Conservation (phyloP, 1,284 basidiomycete genomes). For the Ustilago sp. region DNA sequence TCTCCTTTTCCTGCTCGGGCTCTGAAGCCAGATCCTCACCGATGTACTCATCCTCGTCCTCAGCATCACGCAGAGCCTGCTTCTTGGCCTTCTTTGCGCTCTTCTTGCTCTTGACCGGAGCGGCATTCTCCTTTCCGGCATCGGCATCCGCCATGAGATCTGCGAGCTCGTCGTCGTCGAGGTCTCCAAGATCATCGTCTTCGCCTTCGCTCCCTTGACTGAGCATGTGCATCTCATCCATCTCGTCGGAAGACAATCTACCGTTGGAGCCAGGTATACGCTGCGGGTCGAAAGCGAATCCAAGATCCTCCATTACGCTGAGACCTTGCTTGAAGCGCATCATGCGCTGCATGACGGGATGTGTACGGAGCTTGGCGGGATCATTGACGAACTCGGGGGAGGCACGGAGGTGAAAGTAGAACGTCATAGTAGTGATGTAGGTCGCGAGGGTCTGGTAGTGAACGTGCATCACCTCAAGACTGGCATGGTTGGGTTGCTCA, state of each 20-base stretch:
- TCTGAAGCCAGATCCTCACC: slow-evolving; percentile 4
- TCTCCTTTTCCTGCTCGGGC: slow-evolving; percentile 10
- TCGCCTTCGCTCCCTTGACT: slow-evolving; percentile 53
- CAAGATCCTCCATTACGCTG: slow-evolving; percentile 74
- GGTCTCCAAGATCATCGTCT: slow-evolving; percentile 55
- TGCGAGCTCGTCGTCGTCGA: slow-evolving; percentile 60
- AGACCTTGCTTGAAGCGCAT: slow-evolving; percentile 87
- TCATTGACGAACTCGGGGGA: slow-evolving; percentile 70
- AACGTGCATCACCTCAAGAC: slow-evolving; percentile 63
- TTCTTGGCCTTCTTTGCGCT: slow-evolving; percentile 22
- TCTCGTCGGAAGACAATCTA: slow-evolving; percentile 31
- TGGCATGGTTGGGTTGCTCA: slow-evolving; percentile 73
- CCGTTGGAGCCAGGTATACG: slow-evolving; percentile 22
- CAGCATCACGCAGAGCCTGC: slow-evolving; percentile 8
- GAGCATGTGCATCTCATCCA: slow-evolving; percentile 51
- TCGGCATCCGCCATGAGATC: slow-evolving; percentile 52
- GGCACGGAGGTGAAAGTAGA: slow-evolving; percentile 86
- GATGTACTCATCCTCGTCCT: slow-evolving; percentile 17
- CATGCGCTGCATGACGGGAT: slow-evolving; percentile 83
- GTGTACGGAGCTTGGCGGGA: slow-evolving; percentile 50
- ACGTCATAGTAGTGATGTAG: slow-evolving; percentile 89
- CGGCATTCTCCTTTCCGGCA: slow-evolving; percentile 49
- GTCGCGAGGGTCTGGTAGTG: slow-evolving; percentile 79
- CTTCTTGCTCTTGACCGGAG: slow-evolving; percentile 24
- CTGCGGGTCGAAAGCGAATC: slow-evolving; percentile 54